Evolutionary conservation across 2,329 filamentous ascomycete genomes (phyloP).

Genomic region (Aspergillus ustus): DNA sequence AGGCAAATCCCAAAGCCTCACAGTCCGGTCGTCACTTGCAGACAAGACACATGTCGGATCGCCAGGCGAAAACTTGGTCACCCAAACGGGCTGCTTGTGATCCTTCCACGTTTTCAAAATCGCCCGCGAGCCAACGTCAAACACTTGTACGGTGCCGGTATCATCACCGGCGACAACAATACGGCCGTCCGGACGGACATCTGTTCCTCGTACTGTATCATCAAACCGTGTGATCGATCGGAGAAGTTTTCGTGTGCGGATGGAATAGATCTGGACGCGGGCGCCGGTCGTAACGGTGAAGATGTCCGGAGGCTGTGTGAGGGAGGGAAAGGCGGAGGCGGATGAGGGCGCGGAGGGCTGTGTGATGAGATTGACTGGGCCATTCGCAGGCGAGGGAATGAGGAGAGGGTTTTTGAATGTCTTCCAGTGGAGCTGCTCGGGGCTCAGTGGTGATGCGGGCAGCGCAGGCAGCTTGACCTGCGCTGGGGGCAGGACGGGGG

Average conservation of each 20-base stretch:
- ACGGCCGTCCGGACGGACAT: constrained; percentile 84
- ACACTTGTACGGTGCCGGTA: constrained; percentile 89
- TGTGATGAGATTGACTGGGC: constrained; percentile 88
- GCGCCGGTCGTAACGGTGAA: constrained; percentile 96
- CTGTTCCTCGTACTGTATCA: constrained; percentile 85
- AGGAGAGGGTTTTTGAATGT: constrained; percentile 90
- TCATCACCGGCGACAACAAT: constrained; percentile 92
- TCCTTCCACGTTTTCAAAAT: constrained; percentile 95
- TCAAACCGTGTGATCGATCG: constrained; percentile 95
- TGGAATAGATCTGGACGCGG: constrained; percentile 90
- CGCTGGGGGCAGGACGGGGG: constrained; percentile 78
- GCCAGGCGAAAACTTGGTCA: constrained; percentile 87
- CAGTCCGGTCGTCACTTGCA: constrained; percentile 88
- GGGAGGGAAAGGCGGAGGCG: constrained; percentile 46
- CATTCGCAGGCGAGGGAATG: constrained; percentile 87
- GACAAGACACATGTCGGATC: constrained; percentile 86
- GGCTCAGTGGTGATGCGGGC: constrained; percentile 75
- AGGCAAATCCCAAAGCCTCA: constrained; percentile 91
- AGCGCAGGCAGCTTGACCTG: constrained; percentile 82
- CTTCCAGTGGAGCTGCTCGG: constrained; percentile 96
- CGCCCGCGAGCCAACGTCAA: constrained; percentile 85
- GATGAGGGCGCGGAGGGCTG: constrained; percentile 60
- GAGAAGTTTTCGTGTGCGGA: constrained; percentile 84
- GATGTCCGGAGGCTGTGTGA: constrained; percentile 56
- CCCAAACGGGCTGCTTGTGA: constrained; percentile 93